Evolutionary conservation across 257 asterid species (phyloP), one percentile per base, ranked within the genome.

Genomic region (Rehmannia glutinosa): DNA sequence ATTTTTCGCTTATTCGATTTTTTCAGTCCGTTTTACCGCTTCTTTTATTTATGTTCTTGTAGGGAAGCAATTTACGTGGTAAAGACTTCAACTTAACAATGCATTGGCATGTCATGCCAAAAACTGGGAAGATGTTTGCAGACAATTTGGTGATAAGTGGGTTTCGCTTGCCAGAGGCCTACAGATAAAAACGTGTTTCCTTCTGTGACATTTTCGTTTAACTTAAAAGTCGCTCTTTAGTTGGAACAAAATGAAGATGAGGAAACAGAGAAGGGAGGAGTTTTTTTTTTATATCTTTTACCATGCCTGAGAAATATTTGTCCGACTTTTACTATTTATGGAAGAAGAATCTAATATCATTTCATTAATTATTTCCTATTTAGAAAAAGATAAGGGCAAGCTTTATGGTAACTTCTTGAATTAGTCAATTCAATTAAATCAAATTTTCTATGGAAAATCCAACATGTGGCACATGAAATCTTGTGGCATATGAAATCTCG

Each of bases 101-200:
- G 89, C 97, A 86, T 51, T 91, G 97, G 97, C 97, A 91, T 51
- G 91, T 88, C 23, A 91, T 91, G 97, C 96, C 97, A 3, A 91
- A 84, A 83, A 81, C 92, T 2, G 96, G 96, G n/a, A 91, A 84
- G 82, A 91, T 91, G 96, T 77, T 81, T 12, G 87, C 80, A 0
- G 89, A 86, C 80, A 91, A 88, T 66, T 65, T 87, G 62, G 96
- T 82, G 63, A 81, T 83, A 86, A 64, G 78, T 69, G 96, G 90
- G 62, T 83, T 54, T 73, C 83, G 74, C 64, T 78, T 88, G 79
- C 92, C 96, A 0, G 78, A 70, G 78, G 72, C 79, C 42, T 87
- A 87, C 69, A 87, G 83, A 83, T 87, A 74, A 81, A 51, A 39
- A 50, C n/a, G 41, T 62, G 45, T 39, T 47, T 46, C n/a, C 32